phyloP scores from a whole-genome alignment of 2,329 filamentous ascomycete species.

The Fusarium ambrosium region DNA sequence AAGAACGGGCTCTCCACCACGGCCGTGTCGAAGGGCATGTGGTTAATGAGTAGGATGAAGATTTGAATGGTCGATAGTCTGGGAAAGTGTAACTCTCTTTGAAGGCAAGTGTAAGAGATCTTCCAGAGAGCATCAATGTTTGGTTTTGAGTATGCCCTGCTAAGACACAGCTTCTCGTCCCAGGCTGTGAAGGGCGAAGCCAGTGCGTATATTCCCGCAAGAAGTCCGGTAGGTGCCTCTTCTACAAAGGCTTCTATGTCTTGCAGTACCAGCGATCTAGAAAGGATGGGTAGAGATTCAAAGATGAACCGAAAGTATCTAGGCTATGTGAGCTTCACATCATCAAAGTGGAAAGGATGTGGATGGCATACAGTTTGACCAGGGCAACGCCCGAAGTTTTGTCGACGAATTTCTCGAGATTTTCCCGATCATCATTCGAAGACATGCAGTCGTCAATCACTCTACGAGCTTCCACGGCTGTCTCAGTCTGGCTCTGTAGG shows the following conservation, averaged over 20 bases:
- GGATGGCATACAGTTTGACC: neutral
- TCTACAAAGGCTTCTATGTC: conserved; percentile 24
- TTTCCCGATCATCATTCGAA: neutral
- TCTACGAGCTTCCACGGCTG: neutral
- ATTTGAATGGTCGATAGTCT: conserved; percentile 30
- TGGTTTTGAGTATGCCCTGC: conserved; percentile 38
- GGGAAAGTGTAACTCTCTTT: conserved; percentile 38
- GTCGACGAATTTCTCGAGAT: neutral
- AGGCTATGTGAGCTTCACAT: neutral
- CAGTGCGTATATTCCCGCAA: neutral
- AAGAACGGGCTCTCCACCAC: neutral
- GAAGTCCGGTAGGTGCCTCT: conserved; percentile 19
- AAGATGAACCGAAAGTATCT: conserved; percentile 35
- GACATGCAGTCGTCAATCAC: neutral
- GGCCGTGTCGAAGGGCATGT: neutral
- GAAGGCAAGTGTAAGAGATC: conserved; percentile 34
- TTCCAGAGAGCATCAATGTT: conserved; percentile 31
- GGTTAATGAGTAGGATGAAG: conserved; percentile 7
- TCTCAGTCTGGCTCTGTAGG: neutral
- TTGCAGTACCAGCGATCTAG: conserved; percentile 18
- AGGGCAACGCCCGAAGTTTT: neutral
- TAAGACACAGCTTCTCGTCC: conserved; percentile 14
- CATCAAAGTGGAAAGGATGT: neutral
- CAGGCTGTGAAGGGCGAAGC: neutral
- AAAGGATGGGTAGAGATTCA: conserved; percentile 36